Evolutionary conservation across 805 yeast species (phyloP).

Genomic region (Starmerella gropengiesseri): DNA sequence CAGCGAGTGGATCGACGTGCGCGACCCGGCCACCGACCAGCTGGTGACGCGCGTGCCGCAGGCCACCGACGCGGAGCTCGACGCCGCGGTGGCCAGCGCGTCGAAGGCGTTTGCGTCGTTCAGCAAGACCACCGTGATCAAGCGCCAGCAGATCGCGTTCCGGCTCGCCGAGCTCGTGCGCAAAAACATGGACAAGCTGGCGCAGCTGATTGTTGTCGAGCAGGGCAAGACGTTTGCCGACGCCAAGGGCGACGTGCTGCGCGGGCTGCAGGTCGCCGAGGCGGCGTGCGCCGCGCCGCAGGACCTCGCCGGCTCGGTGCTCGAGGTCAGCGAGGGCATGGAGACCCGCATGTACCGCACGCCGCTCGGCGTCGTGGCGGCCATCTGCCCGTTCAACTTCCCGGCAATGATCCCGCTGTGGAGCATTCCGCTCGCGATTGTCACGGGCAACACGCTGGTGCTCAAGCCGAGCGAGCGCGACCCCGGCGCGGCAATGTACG

Average conservation of each 20-base stretch:
- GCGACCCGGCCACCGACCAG: conserved; percentile 64
- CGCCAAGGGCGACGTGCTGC: conserved; percentile 62
- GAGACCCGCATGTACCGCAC: conserved; percentile 63
- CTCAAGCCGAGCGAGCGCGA: conserved; percentile 64
- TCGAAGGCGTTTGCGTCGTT: conserved; percentile 49
- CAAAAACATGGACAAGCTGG: conserved; percentile 56
- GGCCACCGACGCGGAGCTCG: conserved; percentile 53
- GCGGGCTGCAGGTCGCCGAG: conserved; percentile 73
- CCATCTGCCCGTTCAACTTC: conserved; percentile 72
- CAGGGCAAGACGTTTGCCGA: conserved; percentile 71
- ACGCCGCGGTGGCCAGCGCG: conserved; percentile 55
- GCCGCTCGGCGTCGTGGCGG: conserved; percentile 65
- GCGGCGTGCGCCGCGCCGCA: conserved; percentile 53
- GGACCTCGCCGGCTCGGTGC: conserved; percentile 50
- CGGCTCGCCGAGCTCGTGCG: conserved; percentile 54
- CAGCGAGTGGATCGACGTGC: conserved; percentile 52
- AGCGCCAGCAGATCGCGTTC: conserved; percentile 54
- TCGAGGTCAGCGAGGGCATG: conserved; percentile 65
- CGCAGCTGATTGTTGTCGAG: conserved; percentile 52
- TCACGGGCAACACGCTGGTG: conserved; percentile 64
- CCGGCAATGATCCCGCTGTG: conserved; percentile 75
- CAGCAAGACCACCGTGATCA: conserved; percentile 40
- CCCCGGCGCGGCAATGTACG: conserved; percentile 69
- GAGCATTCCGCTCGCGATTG: conserved; percentile 52
- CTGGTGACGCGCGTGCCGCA: conserved; percentile 63